These are phyloP conservation scores for Vanrija humicola DNA, from an alignment of 1,284 basidiomycete species.

Conservation along the genomic window DNA sequence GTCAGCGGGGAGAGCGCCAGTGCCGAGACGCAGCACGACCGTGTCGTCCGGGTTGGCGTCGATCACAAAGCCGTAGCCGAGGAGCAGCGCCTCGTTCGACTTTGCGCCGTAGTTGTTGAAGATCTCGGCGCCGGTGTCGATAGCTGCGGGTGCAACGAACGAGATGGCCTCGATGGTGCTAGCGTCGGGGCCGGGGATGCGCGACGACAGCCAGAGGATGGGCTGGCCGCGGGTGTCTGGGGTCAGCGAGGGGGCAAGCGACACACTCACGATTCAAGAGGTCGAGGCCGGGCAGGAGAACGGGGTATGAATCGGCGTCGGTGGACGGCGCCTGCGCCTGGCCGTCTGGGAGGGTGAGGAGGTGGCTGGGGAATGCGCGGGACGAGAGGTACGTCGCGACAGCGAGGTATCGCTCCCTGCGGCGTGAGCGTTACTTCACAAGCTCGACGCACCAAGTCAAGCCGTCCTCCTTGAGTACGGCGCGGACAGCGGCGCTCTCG, in stretches of 20 bases:
- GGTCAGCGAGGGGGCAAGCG: neutral
- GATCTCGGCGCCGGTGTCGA: conserved; percentile 58
- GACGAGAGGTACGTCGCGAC: conserved; percentile 75
- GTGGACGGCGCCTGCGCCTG: neutral
- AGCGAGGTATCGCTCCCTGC: conserved; percentile 66
- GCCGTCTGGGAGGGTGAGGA: conserved; percentile 56
- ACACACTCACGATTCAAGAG: conserved; percentile 64
- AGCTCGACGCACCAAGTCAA: conserved; percentile 62
- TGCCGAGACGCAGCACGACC: conserved; percentile 70
- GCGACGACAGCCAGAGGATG: conserved; percentile 72
- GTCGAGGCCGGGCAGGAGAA: conserved; percentile 81
- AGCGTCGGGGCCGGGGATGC: conserved; percentile 30
- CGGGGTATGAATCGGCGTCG: conserved; percentile 58
- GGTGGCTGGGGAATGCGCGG: conserved; percentile 77
- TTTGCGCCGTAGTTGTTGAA: conserved; percentile 66
- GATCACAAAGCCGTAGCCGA: conserved; percentile 82
- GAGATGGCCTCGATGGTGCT: conserved; percentile 24
- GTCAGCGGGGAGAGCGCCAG: conserved; percentile 25
- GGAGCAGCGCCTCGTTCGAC: conserved; percentile 77
- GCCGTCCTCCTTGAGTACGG: conserved; percentile 51
- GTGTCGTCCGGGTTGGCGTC: conserved; percentile 74
- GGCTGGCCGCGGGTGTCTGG: conserved; percentile 56
- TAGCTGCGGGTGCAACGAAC: conserved; percentile 36
- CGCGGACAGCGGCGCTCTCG: conserved; percentile 57
- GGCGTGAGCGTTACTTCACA: neutral